A percentile compares a stretch with the other conserved stretches of the same genome.
These are phyloP conservation scores for Pythium periplocum DNA, from an alignment of 352 stramenopile genomes.

Conservation along the genomic window DNA sequence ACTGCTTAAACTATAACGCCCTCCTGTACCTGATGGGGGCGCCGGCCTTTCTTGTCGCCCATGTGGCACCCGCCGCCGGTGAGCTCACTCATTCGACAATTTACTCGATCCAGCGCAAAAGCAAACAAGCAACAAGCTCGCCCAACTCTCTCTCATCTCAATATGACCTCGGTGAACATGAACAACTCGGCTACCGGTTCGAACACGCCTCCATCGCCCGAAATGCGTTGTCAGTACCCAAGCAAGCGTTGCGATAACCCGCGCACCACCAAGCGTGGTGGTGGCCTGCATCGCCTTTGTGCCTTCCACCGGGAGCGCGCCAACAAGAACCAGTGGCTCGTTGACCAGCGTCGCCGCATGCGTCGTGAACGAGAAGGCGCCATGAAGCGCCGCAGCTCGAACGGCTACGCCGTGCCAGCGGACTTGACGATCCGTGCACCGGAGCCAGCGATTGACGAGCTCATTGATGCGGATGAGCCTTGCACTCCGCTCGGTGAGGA, in stretches of 20 bases:
- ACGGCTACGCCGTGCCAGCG: neutral
- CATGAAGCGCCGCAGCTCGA: neutral
- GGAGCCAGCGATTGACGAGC: neutral
- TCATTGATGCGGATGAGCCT: constrained; percentile 4
- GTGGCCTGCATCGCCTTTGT: constrained; percentile 9
- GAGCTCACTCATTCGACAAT: too few species aligned
- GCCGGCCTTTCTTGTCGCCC: too few species aligned
- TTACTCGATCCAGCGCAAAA: too few species aligned
- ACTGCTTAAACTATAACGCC: too few species aligned
- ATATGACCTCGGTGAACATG: too few species aligned
- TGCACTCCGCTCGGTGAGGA: constrained; percentile 8
- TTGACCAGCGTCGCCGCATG: constrained; percentile 17
- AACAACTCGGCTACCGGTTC: too few species aligned
- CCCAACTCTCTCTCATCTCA: too few species aligned
- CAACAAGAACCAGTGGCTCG: constrained; percentile 23
- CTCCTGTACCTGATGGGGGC: too few species aligned
- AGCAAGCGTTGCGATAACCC: constrained; percentile 40
- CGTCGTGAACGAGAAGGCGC: constrained; percentile 13
- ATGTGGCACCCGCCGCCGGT: too few species aligned
- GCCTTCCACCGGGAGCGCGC: constrained; percentile 9
- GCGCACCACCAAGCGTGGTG: constrained; percentile 48
- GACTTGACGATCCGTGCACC: neutral
- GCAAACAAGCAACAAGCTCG: too few species aligned
- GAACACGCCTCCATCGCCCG: constrained; percentile 6
- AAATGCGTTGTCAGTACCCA: constrained; percentile 41